Evolutionary conservation across 2,329 filamentous ascomycete genomes (phyloP).

Genomic region (Arthrobotrys sphaeroides): DNA sequence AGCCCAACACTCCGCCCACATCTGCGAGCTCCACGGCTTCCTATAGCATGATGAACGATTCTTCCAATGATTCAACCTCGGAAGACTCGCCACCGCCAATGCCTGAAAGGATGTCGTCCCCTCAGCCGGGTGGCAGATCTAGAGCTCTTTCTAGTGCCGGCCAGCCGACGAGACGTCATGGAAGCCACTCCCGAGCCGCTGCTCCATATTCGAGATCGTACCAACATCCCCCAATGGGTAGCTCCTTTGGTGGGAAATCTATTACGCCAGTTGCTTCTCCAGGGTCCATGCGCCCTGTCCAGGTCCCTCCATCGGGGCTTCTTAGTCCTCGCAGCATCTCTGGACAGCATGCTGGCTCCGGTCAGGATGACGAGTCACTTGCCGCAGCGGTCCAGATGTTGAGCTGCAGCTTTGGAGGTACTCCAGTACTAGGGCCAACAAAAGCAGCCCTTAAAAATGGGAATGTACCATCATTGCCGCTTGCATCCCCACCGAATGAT

Average conservation of each 20-base stretch:
- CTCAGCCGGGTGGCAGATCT: conserved; percentile 65
- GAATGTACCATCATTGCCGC: conserved; percentile 85
- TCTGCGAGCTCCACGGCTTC: conserved; percentile 63
- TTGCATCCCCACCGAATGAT: conserved; percentile 74
- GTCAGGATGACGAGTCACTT: conserved; percentile 85
- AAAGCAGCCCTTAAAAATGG: conserved; percentile 75
- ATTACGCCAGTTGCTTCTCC: conserved; percentile 67
- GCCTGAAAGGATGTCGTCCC: conserved; percentile 66
- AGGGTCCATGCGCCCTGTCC: conserved; percentile 62
- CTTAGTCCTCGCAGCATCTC: conserved; percentile 48
- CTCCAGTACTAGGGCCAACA: conserved; percentile 71
- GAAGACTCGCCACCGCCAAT: conserved; percentile 93
- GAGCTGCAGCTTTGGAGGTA: conserved; percentile 88
- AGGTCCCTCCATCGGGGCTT: conserved; percentile 35
- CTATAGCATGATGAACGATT: conserved; percentile 61
- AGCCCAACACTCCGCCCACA: conserved; percentile 71
- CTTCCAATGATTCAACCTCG: conserved; percentile 79
- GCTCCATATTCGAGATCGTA: conserved; percentile 54
- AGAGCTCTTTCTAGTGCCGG: conserved; percentile 56
- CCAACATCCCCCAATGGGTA: conserved; percentile 50
- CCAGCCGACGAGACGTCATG: conserved; percentile 56
- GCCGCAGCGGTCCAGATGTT: conserved; percentile 90
- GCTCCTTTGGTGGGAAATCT: conserved; percentile 56
- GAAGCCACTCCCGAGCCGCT: conserved; percentile 55
- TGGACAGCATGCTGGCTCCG: conserved; percentile 65